These are phyloP conservation scores for Meira nashicola DNA, from an alignment of 1,284 basidiomycete genomes.

Conservation along the genomic window DNA sequence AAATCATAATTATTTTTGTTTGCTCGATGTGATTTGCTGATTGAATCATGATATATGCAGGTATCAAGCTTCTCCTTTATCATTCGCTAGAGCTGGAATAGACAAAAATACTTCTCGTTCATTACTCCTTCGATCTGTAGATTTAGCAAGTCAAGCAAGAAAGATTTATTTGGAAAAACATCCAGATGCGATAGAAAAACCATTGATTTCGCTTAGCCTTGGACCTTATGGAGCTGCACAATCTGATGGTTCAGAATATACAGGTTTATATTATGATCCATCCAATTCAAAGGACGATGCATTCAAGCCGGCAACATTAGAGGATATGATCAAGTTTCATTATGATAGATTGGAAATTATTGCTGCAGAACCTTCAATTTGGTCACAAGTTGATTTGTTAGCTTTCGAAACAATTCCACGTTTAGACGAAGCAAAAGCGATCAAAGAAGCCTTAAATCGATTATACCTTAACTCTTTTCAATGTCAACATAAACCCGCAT, in stretches of 20 bases:
- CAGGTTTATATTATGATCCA: too few relatives aligned
- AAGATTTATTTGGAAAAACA: constrained; percentile 11
- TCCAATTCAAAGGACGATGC: too few relatives aligned
- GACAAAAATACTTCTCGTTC: constrained; percentile 18
- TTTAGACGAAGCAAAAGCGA: constrained; percentile 37
- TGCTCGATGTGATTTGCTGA: background rate
- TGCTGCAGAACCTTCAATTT: constrained; percentile 18
- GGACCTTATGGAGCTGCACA: constrained; percentile 42
- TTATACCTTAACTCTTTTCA: background rate
- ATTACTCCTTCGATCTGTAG: constrained; percentile 36
- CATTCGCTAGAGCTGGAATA: constrained; percentile 29
- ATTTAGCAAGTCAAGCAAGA: constrained; percentile 28
- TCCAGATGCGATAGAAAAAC: background rate
- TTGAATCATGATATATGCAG: background rate
- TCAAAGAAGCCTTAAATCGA: constrained; percentile 28
- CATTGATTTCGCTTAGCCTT: constrained; percentile 31
- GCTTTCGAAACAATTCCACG: constrained; percentile 44
- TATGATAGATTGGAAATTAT: constrained; percentile 25
- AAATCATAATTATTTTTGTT: background rate
- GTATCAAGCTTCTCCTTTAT: constrained; percentile 37
- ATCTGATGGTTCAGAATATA: constrained; percentile 35
- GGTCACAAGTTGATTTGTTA: constrained; percentile 31
- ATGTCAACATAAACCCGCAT: constrained; percentile 6
- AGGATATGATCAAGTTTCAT: constrained; percentile 34
- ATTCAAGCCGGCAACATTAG: background rate